A percentile compares a stretch with the other conserved stretches of the same genome.
These are phyloP conservation scores for Punica granatum DNA, from an alignment of 345 rosid species.

Conservation along the genomic window DNA sequence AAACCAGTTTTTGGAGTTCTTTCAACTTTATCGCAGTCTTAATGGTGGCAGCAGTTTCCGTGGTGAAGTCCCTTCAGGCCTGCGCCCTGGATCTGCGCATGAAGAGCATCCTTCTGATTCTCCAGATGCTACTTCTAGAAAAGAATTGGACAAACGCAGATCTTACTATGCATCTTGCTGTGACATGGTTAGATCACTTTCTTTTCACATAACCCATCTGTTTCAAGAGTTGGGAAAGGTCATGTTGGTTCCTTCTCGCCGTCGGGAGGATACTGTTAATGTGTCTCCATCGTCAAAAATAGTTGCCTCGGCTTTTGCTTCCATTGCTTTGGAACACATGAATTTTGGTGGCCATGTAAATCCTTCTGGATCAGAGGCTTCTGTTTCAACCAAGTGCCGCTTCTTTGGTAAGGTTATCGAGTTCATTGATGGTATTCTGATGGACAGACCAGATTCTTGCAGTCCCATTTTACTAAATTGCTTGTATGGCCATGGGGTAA, in stretches of 20 bases:
- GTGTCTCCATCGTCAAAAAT: constrained; percentile 72
- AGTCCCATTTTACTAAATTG: constrained; percentile 77
- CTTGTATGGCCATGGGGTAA: constrained; percentile 70
- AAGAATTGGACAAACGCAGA: constrained; percentile 66
- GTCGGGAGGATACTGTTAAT: constrained; percentile 82
- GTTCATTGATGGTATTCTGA: constrained; percentile 74
- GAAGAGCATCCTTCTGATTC: constrained; percentile 36
- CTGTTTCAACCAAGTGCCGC: constrained; percentile 81
- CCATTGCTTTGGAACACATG: constrained; percentile 69
- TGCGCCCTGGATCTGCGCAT: constrained; percentile 33
- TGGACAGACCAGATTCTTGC: constrained; percentile 86
- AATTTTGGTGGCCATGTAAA: constrained; percentile 56
- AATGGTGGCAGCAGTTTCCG: constrained; percentile 73
- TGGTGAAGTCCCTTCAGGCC: constrained; percentile 38
- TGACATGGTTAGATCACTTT: constrained; percentile 81
- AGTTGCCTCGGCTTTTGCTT: constrained; percentile 78
- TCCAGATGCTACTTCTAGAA: constrained; percentile 39
- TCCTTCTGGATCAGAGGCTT: constrained; percentile 45
- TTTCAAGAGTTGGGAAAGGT: constrained; percentile 96
- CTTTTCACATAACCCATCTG: constrained; percentile 81
- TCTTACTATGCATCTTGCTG: constrained; percentile 82
- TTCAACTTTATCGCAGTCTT: constrained; percentile 82
- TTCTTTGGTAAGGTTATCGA: constrained; percentile 90
- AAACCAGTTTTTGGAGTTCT: constrained; percentile 88
- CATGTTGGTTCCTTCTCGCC: constrained; percentile 86